Evolutionary conservation across 2,329 filamentous ascomycete genomes (phyloP).

Genomic region (Epichloe festucae): DNA sequence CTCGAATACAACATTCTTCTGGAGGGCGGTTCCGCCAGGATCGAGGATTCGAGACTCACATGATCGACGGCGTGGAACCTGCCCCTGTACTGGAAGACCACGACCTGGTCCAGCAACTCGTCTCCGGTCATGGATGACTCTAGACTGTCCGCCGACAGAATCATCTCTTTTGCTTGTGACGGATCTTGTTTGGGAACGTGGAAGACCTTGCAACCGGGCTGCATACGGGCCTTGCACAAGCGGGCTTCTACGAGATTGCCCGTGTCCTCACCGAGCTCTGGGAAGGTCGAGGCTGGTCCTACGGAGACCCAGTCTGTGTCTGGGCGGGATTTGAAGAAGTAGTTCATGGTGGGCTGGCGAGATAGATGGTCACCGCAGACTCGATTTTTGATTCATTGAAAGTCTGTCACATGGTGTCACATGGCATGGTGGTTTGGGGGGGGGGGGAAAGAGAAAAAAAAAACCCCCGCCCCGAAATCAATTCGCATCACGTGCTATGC

Average conservation of each 20-base stretch:
- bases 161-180: conserved; percentile 19
- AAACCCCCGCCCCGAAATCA: too few species aligned
- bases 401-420: too few species aligned
- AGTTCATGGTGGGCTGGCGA: conserved; percentile 11
- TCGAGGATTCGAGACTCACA: conserved; percentile 28
- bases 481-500: too few species aligned
- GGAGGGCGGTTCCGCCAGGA: neutral
- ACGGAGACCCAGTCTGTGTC: conserved; percentile 35
- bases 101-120: conserved; percentile 43
- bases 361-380: too few species aligned
- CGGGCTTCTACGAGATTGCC: conserved; percentile 24
- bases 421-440: too few species aligned
- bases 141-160: conserved; percentile 11
- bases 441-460: accelerated
- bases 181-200: conserved; percentile 31
- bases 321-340: conserved; percentile 8
- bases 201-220: conserved; percentile 46
- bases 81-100: conserved; percentile 51
- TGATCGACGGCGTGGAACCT: conserved; percentile 57
- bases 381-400: too few species aligned
- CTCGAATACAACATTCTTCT: neutral
- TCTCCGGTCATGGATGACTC: neutral
- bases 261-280: conserved; percentile 32
- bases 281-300: conserved; percentile 41
- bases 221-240: conserved; percentile 25